Conservation (phyloP, 768 basidiomycete genomes). For the Mycena amicta region DNA sequence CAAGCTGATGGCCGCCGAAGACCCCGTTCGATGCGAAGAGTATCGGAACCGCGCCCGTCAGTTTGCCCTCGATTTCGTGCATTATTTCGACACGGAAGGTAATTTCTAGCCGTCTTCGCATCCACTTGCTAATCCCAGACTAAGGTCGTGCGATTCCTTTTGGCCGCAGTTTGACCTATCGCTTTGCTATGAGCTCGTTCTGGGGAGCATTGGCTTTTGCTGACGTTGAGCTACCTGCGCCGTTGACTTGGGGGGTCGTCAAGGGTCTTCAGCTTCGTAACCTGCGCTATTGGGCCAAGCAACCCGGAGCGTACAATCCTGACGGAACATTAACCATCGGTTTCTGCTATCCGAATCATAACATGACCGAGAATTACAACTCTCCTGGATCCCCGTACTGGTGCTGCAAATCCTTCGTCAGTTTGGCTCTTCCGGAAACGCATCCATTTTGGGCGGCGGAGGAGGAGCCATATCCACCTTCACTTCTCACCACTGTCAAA, state of each 20-base stretch:
- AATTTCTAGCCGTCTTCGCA: not conserved
- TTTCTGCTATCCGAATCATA: conserved; percentile 69
- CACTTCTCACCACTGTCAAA: conserved; percentile 49
- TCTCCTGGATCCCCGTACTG: conserved; percentile 79
- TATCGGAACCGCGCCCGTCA: conserved; percentile 63
- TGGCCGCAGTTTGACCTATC: conserved; percentile 74
- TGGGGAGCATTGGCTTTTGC: conserved; percentile 78
- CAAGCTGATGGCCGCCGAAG: conserved; percentile 61
- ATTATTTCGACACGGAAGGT: conserved; percentile 78
- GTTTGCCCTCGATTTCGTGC: conserved; percentile 71
- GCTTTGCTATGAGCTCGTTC: conserved; percentile 82
- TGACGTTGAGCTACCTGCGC: conserved; percentile 66
- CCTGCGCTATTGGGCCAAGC: conserved; percentile 69
- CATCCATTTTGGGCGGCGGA: conserved; percentile 73
- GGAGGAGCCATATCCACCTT: conserved; percentile 66
- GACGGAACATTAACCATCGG: conserved; percentile 77
- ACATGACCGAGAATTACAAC: conserved; percentile 81
- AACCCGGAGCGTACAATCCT: conserved; percentile 59
- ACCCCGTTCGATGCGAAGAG: conserved; percentile 65
- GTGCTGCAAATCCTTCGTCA: conserved; percentile 78
- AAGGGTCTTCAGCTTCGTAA: conserved; percentile 76
- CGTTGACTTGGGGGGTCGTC: conserved; percentile 72
- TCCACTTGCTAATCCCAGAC: not conserved
- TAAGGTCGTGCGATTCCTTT: conserved; percentile 75
- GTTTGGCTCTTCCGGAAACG: conserved; percentile 61